A percentile compares a stretch with the other conserved stretches of the same genome.
Evolutionary conservation across 352 stramenopile species (phyloP).

Genomic region (Phytophthora aleatoria): DNA sequence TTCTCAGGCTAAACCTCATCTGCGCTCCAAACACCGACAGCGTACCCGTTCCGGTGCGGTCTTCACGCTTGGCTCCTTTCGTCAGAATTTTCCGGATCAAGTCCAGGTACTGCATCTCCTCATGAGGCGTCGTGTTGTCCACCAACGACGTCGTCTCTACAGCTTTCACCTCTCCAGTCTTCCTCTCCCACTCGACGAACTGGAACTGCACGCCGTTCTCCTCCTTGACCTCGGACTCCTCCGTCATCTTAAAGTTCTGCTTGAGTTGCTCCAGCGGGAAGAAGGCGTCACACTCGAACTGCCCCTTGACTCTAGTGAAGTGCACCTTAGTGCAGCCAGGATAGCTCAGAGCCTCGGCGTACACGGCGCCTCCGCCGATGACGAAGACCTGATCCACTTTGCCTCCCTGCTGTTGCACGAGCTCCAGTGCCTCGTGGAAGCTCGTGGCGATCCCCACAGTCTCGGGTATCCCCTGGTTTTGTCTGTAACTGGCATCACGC

Average conservation of each 20-base stretch:
- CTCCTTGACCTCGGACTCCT: conserved; percentile 60
- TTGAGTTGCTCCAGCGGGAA: conserved; percentile 84
- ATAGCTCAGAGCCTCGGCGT: conserved; percentile 91
- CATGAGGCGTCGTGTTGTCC: conserved; percentile 40
- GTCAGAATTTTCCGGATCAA: conserved; percentile 97
- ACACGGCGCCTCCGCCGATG: conserved; percentile 96
- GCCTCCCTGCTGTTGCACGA: conserved; percentile 71
- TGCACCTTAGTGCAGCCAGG: conserved; percentile 88
- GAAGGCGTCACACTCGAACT: conserved; percentile 92
- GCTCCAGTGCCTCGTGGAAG: conserved; percentile 91
- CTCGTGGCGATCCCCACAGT: conserved; percentile 88
- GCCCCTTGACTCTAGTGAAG: conserved; percentile 90
- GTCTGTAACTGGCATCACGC: conserved; percentile 63
- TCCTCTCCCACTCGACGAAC: conserved; percentile 69
- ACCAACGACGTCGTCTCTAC: conserved; percentile 7
- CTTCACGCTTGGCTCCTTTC: conserved; percentile 92
- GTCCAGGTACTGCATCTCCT: conserved; percentile 88
- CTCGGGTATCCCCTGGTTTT: conserved; percentile 52
- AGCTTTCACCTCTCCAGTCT: neutral
- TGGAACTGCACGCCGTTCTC: conserved; percentile 85
- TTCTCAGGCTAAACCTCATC: conserved; percentile 94
- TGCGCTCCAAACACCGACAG: conserved; percentile 98
- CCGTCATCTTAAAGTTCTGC: conserved; percentile 50
- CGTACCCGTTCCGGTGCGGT: conserved; percentile 98
- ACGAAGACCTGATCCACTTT: conserved; percentile 95